A percentile compares a stretch with the other conserved stretches of the same genome.
Conservation (phyloP, 140 eudicot genomes). For the Ambrosia hybrid region DNA sequence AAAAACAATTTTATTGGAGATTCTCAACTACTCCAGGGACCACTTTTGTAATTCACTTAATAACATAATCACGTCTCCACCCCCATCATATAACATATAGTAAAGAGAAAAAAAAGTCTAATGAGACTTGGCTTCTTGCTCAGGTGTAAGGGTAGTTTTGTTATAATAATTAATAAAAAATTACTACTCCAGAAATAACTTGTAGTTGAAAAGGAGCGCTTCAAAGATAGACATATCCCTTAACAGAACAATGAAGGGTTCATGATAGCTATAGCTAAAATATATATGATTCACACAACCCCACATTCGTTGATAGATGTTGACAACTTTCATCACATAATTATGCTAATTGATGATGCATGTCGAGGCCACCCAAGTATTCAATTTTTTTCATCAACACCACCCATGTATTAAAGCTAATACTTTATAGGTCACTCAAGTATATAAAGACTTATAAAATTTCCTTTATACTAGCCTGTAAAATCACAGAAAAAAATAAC, state of each 20-base stretch:
- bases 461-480: neutral
- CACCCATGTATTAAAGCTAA: neutral
- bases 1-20: slow-evolving; percentile 13
- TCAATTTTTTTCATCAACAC: neutral
- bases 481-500: neutral
- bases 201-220: slow-evolving; percentile 12
- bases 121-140: slow-evolving; percentile 31
- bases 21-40: slow-evolving; percentile 28
- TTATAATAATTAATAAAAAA: slow-evolving; percentile 21
- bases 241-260: slow-evolving; percentile 10
- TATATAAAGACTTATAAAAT: neutral
- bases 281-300: neutral
- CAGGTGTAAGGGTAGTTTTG: slow-evolving; percentile 17
- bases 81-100: slow-evolving; percentile 6
- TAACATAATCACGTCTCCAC: slow-evolving; percentile 19
- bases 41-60: slow-evolving; percentile 22
- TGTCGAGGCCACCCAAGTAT: neutral
- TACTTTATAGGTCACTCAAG: neutral
- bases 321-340: neutral
- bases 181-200: neutral
- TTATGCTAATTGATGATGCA: neutral
- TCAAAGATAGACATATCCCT: slow-evolving; percentile 12
- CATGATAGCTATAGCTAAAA: slow-evolving; percentile 13
- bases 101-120: slow-evolving; percentile 1
- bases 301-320: neutral